These are phyloP conservation scores for Euphorbia schlechtendalii DNA, from an alignment of 441 rosid species.

Conservation along the genomic window DNA sequence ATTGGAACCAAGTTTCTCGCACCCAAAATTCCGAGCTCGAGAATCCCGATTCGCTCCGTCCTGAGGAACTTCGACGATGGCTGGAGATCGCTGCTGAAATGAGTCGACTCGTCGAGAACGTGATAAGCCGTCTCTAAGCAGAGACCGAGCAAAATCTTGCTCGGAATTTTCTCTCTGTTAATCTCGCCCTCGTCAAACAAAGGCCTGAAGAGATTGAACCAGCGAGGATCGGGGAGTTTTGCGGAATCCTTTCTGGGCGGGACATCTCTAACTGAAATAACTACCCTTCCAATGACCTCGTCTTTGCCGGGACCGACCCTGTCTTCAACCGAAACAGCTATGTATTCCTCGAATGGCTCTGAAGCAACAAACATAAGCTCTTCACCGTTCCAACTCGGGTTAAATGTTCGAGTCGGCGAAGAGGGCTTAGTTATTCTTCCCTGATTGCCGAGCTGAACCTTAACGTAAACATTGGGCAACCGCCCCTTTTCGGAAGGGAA, in stretches of 20 bases:
- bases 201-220: conserved; percentile 27
- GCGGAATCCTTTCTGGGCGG: conserved; percentile 36
- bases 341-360: conserved; percentile 42
- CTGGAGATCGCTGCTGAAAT: conserved; percentile 43
- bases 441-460: conserved; percentile 30
- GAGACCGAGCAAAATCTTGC: conserved; percentile 41
- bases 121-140: conserved; percentile 47
- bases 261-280: conserved; percentile 26
- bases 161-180: conserved; percentile 53
- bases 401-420: conserved; percentile 25
- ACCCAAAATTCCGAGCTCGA: conserved; percentile 43
- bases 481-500: conserved; percentile 33
- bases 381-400: conserved; percentile 46
- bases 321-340: conserved; percentile 36
- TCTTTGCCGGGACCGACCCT: conserved; percentile 32
- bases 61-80: conserved; percentile 39
- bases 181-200: conserved; percentile 21
- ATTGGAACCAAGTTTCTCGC: conserved; percentile 38
- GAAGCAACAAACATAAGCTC: conserved; percentile 61
- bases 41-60: conserved; percentile 35
- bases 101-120: conserved; percentile 47
- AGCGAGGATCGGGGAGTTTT: conserved; percentile 34
- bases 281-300: conserved; percentile 31
- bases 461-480: conserved; percentile 28
- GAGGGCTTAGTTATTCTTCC: conserved; percentile 28